A percentile compares a stretch with the other conserved stretches of the same genome.
These are phyloP conservation scores for Erysiphe pulchra DNA, from an alignment of 2,329 filamentous ascomycete species.

Conservation along the genomic window DNA sequence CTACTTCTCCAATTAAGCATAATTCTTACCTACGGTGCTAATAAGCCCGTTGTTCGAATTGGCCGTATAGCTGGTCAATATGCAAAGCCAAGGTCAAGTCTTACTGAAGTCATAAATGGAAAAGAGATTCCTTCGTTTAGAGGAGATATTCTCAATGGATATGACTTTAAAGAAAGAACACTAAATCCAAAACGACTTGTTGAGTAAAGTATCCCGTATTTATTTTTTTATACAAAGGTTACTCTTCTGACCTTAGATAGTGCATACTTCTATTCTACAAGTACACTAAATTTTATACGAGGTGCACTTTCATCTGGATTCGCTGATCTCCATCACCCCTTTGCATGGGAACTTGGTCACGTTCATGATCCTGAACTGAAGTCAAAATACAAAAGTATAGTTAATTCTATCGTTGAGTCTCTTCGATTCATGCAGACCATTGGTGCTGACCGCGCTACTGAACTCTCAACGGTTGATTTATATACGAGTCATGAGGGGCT, in stretches of 20 bases:
- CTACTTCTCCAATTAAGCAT: slow-evolving; percentile 90
- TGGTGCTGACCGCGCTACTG: slow-evolving; percentile 61
- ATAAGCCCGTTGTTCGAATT: slow-evolving; percentile 70
- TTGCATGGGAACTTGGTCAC: slow-evolving; percentile 88
- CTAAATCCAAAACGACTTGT: slow-evolving; percentile 70
- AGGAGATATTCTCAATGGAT: slow-evolving; percentile 89
- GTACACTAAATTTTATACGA: slow-evolving; percentile 81
- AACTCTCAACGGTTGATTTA: slow-evolving; percentile 76
- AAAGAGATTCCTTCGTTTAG: slow-evolving; percentile 70
- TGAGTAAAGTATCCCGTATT: slow-evolving; percentile 18
- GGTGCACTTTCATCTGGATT: slow-evolving; percentile 66
- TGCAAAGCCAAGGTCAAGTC: slow-evolving; percentile 78
- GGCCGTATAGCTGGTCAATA: slow-evolving; percentile 95
- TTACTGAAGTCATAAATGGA: slow-evolving; percentile 59
- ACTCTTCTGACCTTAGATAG: slow-evolving; percentile 16
- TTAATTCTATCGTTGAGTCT: slow-evolving; percentile 67
- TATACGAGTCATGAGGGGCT: slow-evolving; percentile 92
- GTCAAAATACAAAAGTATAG: slow-evolving; percentile 63
- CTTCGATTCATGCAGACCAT: slow-evolving; percentile 86
- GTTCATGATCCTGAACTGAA: slow-evolving; percentile 65
- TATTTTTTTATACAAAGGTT: neutral
- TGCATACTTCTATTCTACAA: slow-evolving; percentile 87
- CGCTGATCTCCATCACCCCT: slow-evolving; percentile 73
- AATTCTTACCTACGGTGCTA: slow-evolving; percentile 70
- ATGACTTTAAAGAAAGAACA: slow-evolving; percentile 43